Evolutionary conservation across 2,329 filamentous ascomycete species (phyloP), one percentile per base, ranked within the genome.

Genomic region (Diaporthe batatas): DNA sequence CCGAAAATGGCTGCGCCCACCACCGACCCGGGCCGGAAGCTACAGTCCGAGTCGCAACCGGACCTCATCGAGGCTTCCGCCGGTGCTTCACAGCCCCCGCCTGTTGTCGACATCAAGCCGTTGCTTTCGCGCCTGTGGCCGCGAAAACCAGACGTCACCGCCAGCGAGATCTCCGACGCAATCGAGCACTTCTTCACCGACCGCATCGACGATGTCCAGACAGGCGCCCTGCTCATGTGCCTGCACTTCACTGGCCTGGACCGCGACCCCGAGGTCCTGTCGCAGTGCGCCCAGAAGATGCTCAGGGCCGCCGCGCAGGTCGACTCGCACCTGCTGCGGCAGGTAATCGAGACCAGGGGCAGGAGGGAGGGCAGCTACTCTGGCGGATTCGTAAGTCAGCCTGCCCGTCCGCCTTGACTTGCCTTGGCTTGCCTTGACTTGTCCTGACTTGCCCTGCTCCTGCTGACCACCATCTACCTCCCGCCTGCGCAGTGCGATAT

Each of bases 141-240:
- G 39, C 79, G 86, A 80, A 86, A 73, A 77, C 77, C 81, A 32
- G 80, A 83, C 21, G 92, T 95, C 71, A 90, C 91, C 21, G 91
- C 95, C 16, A 86, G 90, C 67, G 94, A 98, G 81, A 96, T 99
- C 81, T 94, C 96, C 73, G 88, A 92, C n/a, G 95, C 96, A 70
- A 92, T 98, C 77, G 92, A 94, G 6, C 88, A 96, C 79, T 97
- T 98, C 80, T 98, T 98, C 83, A 95, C 95, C 73, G 92, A 98
- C 83, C 91, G 91, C 76, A 87, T 98, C 23, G 96, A 94, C n/a
- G 92, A 94, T 51, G 93, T 95, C 11, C 96, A 98, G 82, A 93
- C 93, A 0, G 93, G 94, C 70, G 93, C 95, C 51, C 87, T 99
- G 71, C 87, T 98, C 68, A 98, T 96, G 79, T 93, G 95, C 70